A percentile compares a stretch with the other conserved stretches of the same genome.
These are phyloP conservation scores for Gaeumannomyces sp. DNA, from an alignment of 2,329 filamentous ascomycete species.

Conservation along the genomic window DNA sequence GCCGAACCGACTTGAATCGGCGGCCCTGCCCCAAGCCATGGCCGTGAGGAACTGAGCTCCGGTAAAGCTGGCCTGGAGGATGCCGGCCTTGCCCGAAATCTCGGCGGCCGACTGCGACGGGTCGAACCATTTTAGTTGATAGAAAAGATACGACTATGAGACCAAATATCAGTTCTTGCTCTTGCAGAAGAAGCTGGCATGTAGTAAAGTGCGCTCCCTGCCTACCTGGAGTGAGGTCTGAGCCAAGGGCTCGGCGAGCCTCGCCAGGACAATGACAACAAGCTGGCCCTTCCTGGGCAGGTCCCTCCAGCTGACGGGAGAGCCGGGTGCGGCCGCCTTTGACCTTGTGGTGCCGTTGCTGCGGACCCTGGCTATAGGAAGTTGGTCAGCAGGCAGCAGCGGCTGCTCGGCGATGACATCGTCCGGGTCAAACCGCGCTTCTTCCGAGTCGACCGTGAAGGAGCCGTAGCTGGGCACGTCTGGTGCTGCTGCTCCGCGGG, in stretches of 20 bases:
- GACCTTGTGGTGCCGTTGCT: background rate
- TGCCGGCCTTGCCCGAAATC: constrained; percentile 70
- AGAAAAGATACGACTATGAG: constrained; percentile 70
- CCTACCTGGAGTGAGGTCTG: constrained; percentile 61
- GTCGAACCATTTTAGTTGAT: constrained; percentile 76
- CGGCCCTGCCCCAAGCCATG: constrained; percentile 72
- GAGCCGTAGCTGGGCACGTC: background rate
- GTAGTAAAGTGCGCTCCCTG: too few relatives aligned
- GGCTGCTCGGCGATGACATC: background rate
- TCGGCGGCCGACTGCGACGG: constrained; percentile 48
- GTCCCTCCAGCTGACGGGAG: constrained; percentile 59
- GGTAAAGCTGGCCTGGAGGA: constrained; percentile 74
- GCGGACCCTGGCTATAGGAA: background rate
- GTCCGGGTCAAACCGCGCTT: background rate
- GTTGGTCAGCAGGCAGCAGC: background rate
- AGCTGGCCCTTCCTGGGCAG: constrained; percentile 74
- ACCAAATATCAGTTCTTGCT: background rate
- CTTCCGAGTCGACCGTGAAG: background rate
- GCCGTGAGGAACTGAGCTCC: constrained; percentile 77
- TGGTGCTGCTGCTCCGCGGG: background rate
- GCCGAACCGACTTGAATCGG: constrained; percentile 57
- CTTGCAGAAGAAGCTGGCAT: background rate
- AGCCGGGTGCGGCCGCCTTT: background rate
- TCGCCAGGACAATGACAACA: constrained; percentile 67
- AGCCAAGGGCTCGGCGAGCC: constrained; percentile 75